phyloP scores from a whole-genome alignment of 164 flowering plant species.

The Tetrastigma voinierianum region DNA sequence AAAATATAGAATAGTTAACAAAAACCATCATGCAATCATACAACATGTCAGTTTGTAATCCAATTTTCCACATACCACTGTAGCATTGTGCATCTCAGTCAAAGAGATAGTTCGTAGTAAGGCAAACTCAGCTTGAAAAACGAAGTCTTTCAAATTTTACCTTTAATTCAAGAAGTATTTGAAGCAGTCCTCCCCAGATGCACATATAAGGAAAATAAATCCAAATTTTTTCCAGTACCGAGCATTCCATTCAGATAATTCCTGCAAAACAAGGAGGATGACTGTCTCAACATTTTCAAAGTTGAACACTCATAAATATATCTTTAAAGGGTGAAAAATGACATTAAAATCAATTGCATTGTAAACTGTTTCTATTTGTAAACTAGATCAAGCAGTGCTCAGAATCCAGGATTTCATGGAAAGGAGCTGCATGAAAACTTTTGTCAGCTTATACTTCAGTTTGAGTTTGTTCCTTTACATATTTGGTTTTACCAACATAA shows the following conservation, averaged over 20 bases:
- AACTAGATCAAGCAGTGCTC: neutral
- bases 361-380: neutral
- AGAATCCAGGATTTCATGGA: neutral
- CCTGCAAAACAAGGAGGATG: conserved; percentile 40
- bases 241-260: conserved; percentile 75
- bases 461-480: neutral
- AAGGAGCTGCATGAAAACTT: neutral
- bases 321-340: too few relatives aligned
- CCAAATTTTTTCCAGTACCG: conserved; percentile 79
- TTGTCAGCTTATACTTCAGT: neutral
- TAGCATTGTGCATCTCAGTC: neutral
- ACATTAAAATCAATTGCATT: neutral
- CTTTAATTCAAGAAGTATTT: conserved; percentile 81
- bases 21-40: neutral
- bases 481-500: neutral
- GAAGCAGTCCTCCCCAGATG: conserved; percentile 78
- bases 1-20: neutral
- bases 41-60: neutral
- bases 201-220: conserved; percentile 85
- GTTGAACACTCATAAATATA: neutral
- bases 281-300: neutral
- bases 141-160: conserved; percentile 23
- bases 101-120: neutral
- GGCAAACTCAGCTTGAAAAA: neutral
- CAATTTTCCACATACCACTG: neutral